These are phyloP conservation scores for Sordaria brevicollis DNA, from an alignment of 495 filamentous ascomycete species.

Conservation along the genomic window DNA sequence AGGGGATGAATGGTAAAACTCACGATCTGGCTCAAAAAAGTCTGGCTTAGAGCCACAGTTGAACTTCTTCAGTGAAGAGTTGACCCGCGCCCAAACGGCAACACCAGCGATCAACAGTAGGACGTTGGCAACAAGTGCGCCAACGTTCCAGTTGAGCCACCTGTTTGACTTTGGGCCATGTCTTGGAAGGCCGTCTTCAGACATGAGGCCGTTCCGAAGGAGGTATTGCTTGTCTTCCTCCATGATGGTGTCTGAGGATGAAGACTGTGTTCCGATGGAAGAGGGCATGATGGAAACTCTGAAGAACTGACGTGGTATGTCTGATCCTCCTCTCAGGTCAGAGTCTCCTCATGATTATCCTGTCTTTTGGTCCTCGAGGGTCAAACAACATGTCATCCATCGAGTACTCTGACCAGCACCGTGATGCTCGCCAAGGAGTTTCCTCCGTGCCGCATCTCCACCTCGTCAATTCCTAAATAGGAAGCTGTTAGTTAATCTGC, in stretches of 20 bases:
- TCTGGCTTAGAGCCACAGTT: neutral
- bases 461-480: neutral
- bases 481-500: neutral
- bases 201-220: neutral
- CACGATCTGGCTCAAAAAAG: constrained; percentile 1
- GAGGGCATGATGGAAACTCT: neutral
- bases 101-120: neutral
- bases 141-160: neutral
- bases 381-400: neutral
- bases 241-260: neutral
- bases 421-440: neutral
- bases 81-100: neutral
- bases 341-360: neutral
- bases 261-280: neutral
- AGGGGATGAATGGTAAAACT: neutral
- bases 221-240: constrained; percentile 1
- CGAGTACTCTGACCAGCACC: neutral
- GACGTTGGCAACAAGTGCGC: neutral
- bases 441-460: neutral
- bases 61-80: neutral
- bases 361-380: neutral
- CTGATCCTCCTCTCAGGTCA: neutral
- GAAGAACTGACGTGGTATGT: neutral
- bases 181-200: neutral
- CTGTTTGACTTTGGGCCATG: neutral